Base-by-base conservation (phyloP, 2,329 filamentous ascomycete genomes). In the Aspergillus candidus region DNA sequence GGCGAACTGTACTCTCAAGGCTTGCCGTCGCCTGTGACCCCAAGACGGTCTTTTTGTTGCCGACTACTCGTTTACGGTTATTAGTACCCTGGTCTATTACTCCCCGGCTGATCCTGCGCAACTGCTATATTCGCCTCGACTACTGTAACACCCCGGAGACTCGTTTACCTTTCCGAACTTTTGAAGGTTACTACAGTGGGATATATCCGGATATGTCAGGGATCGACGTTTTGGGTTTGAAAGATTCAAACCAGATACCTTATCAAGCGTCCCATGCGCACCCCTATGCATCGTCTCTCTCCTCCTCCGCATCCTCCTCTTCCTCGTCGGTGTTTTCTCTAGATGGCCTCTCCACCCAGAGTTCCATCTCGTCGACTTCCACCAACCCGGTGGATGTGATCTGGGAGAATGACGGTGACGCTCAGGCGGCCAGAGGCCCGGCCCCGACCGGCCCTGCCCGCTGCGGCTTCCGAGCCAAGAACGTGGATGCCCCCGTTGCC, bases 291-390 rank as follows among this genome's bases (percentile, higher is more conserved):
- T 78, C 81, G 47, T 83, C 84, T 34, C 71, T 88, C 73, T 80
- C 83, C 60, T 84, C 84, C 44, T 86, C 85, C 55, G 80, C 84
- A 46, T 88, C 86, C 27, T 84, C 84, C 44, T 89, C 86, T 14
- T 79, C 83, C 46, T 79, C 82, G 44, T 93, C 87, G 30, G 76
- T 88, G 57, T 93, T 88, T 75, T 93, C 88, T 53, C 76, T 84
- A 59, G 78, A 79, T 60, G 65, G 67, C 33, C 61, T 74, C 40
- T 83, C 81, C 44, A 82, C 80, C 14, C 83, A 88, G 68, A 74
- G 75, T 50, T 87, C 85, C 42, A 80, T 84, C 57, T 82, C 83
- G 48, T 82, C 82, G 33, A 82, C 80, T 43, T 83, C 83, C 43
- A 75, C 79, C 48, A 75, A 76, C 60, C 78, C 79, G 46, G 79